Conservation (phyloP, 192 early-diverging fungal genomes). For the Rhizophagus clarus region DNA sequence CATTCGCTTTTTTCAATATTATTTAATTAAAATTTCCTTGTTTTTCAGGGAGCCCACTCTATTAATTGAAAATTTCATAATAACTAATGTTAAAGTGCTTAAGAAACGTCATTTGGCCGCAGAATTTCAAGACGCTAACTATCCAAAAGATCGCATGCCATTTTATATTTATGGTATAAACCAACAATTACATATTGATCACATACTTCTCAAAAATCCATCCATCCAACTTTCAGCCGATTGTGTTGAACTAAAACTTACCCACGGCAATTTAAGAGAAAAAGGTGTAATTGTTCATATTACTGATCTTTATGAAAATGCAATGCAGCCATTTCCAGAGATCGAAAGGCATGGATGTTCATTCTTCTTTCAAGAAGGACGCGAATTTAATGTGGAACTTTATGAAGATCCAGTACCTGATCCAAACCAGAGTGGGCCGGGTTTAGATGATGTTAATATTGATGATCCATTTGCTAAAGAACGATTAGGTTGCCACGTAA, state of each 20-base stretch:
- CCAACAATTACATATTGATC: not conserved
- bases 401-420: not conserved
- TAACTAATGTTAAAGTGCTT: not conserved
- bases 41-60: not conserved
- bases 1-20: not conserved
- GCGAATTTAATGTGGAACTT: not conserved
- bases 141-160: not conserved
- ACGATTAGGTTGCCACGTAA: not conserved
- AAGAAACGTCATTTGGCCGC: not conserved
- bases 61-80: not conserved
- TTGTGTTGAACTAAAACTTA: not conserved
- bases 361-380: not conserved
- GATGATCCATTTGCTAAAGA: not conserved
- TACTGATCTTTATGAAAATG: not conserved
- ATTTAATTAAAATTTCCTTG: not conserved
- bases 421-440: not conserved
- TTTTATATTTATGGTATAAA: constrained; percentile 6
- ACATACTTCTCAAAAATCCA: constrained; percentile 7
- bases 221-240: constrained; percentile 7
- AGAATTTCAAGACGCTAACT: not conserved
- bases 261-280: not conserved
- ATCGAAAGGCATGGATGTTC: not conserved
- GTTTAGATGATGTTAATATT: not conserved
- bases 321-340: constrained; percentile 1
- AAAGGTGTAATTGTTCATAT: not conserved